phyloP scores from a whole-genome alignment of 1,284 basidiomycete species.

The Tylopilus sp. region DNA sequence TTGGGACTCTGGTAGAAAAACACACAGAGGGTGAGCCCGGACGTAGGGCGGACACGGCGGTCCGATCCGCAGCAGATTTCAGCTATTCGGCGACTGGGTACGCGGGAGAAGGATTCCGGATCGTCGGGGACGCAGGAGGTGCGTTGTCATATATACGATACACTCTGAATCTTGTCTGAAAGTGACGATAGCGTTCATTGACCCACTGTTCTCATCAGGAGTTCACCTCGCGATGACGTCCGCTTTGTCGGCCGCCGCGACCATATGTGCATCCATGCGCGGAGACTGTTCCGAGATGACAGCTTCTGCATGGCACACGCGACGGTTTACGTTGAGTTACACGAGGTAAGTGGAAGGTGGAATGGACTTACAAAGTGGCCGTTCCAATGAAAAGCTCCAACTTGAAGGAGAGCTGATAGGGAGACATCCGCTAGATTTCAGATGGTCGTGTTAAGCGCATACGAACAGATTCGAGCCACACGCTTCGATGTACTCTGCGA shows the following conservation, averaged over 20 bases:
- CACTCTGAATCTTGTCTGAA: neutral
- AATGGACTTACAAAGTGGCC: too few relatives aligned
- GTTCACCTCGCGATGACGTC: conserved; percentile 71
- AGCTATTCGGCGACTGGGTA: conserved; percentile 76
- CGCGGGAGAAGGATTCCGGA: conserved; percentile 68
- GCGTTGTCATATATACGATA: conserved; percentile 77
- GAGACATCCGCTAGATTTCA: conserved; percentile 50
- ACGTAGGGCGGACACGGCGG: conserved; percentile 29
- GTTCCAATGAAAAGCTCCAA: too few relatives aligned
- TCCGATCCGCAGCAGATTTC: conserved; percentile 69
- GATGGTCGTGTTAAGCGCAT: conserved; percentile 71
- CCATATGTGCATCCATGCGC: conserved; percentile 63
- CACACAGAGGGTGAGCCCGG: conserved; percentile 8
- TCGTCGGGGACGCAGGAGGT: conserved; percentile 54
- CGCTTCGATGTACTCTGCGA: conserved; percentile 60
- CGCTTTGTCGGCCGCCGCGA: conserved; percentile 65
- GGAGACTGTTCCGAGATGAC: conserved; percentile 61
- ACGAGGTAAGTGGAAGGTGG: conserved; percentile 54
- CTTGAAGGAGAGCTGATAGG: conserved; percentile 4
- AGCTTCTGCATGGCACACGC: conserved; percentile 61
- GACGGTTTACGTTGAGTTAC: conserved; percentile 63
- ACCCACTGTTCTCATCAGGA: conserved; percentile 73
- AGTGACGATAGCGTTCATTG: conserved; percentile 63
- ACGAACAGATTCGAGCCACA: conserved; percentile 70
- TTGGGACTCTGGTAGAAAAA: conserved; percentile 55